A percentile compares a stretch with the other conserved stretches of the same genome.
Conservation (phyloP, 306 rosid species). For the Glycine tomentella region DNA sequence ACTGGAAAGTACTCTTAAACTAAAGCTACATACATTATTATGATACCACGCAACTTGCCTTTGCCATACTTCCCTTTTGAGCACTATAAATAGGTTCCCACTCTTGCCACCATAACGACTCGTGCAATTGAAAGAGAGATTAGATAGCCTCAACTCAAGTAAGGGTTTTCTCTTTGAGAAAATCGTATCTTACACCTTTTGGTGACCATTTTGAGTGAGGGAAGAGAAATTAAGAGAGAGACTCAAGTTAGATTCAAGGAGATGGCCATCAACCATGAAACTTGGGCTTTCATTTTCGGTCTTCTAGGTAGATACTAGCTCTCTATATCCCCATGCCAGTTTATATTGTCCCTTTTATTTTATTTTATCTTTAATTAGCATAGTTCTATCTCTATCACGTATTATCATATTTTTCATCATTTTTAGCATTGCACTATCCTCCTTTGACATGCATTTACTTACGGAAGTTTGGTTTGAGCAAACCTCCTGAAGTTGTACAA, state of each 20-base stretch:
- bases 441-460: not conserved
- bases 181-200: not conserved
- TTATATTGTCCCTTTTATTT: too few species aligned
- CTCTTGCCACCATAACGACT: slow-evolving; percentile 37
- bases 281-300: slow-evolving; percentile 67
- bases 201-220: not conserved
- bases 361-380: too few species aligned
- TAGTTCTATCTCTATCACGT: not conserved
- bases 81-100: slow-evolving; percentile 51
- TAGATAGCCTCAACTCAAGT: too few species aligned
- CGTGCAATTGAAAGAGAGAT: slow-evolving; percentile 38
- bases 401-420: not conserved
- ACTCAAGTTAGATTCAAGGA: not conserved
- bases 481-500: not conserved
- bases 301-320: slow-evolving; percentile 65
- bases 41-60: slow-evolving; percentile 47
- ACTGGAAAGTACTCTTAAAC: slow-evolving; percentile 54
- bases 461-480: not conserved
- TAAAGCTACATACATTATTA: slow-evolving; percentile 29
- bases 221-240: too few species aligned
- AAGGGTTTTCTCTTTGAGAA: slow-evolving; percentile 23
- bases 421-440: not conserved
- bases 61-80: slow-evolving; percentile 14
- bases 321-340: too few species aligned
- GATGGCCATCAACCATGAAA: slow-evolving; percentile 60